These are phyloP conservation scores for Xerocomellus dryophilus DNA, from an alignment of 768 basidiomycete species.

Conservation along the genomic window DNA sequence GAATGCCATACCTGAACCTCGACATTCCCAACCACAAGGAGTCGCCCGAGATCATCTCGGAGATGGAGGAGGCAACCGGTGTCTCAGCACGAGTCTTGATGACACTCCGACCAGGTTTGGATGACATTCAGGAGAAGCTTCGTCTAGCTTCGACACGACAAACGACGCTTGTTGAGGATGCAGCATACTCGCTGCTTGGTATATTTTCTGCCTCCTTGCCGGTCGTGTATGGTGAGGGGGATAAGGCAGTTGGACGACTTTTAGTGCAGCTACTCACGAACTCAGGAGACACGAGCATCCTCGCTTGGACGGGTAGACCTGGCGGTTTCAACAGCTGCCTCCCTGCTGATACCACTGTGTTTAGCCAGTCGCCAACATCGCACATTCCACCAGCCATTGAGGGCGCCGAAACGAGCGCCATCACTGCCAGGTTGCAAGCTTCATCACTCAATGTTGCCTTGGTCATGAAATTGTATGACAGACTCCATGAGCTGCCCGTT, in stretches of 20 bases:
- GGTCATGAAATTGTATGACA: not conserved
- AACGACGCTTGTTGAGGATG: no score
- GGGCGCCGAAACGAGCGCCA: not conserved
- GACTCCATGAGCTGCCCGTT: not conserved
- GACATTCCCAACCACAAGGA: no score
- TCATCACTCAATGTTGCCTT: not conserved
- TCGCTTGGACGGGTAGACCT: conserved; percentile 7
- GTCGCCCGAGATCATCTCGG: no score
- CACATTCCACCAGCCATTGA: not conserved
- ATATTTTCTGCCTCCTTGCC: conserved; percentile 9
- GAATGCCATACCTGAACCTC: no score
- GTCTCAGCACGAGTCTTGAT: no score
- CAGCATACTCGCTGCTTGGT: conserved; percentile 8
- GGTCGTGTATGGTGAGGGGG: conserved; percentile 10
- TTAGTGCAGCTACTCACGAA: conserved; percentile 5
- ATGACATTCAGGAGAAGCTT: no score
- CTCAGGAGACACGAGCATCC: conserved; percentile 5
- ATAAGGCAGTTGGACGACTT: conserved; percentile 8
- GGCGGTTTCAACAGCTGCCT: conserved; percentile 5
- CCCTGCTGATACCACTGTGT: not conserved
- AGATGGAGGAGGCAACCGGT: no score
- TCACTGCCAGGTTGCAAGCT: not conserved
- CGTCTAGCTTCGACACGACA: no score
- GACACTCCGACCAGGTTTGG: no score
- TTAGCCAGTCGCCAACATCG: not conserved